Evolutionary conservation across 805 yeast genomes (phyloP).

Genomic region (Cyberlindnera meyerae): DNA sequence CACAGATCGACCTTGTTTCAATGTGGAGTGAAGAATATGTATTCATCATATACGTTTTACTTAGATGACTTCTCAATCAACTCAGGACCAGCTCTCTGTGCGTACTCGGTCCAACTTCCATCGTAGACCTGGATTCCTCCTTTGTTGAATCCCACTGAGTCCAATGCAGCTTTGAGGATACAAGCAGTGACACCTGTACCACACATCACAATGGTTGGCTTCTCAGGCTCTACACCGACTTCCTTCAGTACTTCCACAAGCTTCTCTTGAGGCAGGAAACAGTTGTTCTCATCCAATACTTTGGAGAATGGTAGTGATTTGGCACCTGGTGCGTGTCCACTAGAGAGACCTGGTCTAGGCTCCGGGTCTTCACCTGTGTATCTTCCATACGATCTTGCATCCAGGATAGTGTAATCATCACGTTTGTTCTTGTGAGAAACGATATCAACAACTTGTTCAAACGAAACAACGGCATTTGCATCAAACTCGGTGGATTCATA

Average conservation of each 20-base stretch:
- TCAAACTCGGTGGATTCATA: slow-evolving; percentile 36
- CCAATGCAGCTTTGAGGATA: slow-evolving; percentile 71
- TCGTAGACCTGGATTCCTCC: slow-evolving; percentile 61
- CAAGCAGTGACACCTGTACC: slow-evolving; percentile 98
- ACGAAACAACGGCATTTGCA: slow-evolving; percentile 52
- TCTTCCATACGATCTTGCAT: slow-evolving; percentile 75
- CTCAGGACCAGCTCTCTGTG: slow-evolving; percentile 59
- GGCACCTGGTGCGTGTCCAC: slow-evolving; percentile 88
- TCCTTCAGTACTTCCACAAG: slow-evolving; percentile 44
- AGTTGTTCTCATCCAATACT: slow-evolving; percentile 45
- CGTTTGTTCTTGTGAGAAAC: slow-evolving; percentile 45
- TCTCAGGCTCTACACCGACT: slow-evolving; percentile 33
- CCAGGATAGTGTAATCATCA: slow-evolving; percentile 52
- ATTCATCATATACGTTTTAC: too few relatives aligned
- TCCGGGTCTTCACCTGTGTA: slow-evolving; percentile 81
- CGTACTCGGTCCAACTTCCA: slow-evolving; percentile 91
- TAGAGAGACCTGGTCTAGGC: slow-evolving; percentile 80
- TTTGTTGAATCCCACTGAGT: slow-evolving; percentile 42
- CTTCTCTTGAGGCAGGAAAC: slow-evolving; percentile 43
- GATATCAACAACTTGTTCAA: slow-evolving; percentile 58
- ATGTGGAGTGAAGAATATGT: background rate
- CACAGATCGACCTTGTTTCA: slow-evolving; percentile 49
- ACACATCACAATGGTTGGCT: slow-evolving; percentile 82
- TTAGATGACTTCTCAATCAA: slow-evolving; percentile 51
- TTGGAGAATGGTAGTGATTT: slow-evolving; percentile 69